Conservation (phyloP, 2,329 filamentous ascomycete genomes). For the Didymella pomorum region DNA sequence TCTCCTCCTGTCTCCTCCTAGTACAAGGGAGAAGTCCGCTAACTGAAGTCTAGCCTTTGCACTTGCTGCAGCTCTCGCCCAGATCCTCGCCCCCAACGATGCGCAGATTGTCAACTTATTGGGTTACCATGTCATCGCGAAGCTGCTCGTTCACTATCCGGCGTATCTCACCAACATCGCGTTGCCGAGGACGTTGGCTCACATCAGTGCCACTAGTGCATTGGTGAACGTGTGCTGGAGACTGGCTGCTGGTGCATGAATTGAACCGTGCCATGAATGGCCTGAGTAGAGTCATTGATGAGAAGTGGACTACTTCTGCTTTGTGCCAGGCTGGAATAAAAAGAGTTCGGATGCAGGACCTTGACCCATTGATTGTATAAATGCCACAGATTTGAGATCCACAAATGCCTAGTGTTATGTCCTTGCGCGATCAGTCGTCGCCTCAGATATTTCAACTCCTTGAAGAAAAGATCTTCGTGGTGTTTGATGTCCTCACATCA, state of each 20-base stretch:
- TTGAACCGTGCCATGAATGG: too few species aligned
- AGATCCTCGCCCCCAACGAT: slow-evolving; percentile 32
- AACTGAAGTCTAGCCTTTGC: slow-evolving; percentile 22
- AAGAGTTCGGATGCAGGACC: too few species aligned
- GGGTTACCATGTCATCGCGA: slow-evolving; percentile 34
- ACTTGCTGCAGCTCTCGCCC: slow-evolving; percentile 31
- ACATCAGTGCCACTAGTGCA: slow-evolving; percentile 33
- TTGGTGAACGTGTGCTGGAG: slow-evolving; percentile 36
- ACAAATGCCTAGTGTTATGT: too few species aligned
- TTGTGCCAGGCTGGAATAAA: too few species aligned
- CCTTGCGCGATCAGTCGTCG: too few species aligned
- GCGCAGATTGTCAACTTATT: slow-evolving; percentile 34
- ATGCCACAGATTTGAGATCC: too few species aligned
- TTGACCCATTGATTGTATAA: too few species aligned
- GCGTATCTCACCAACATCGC: slow-evolving; percentile 32
- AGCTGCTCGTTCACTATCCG: slow-evolving; percentile 33
- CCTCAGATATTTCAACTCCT: too few species aligned
- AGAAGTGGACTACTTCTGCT: too few species aligned
- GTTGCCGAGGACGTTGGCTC: slow-evolving; percentile 27
- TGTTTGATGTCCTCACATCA: too few species aligned
- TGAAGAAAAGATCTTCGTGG: too few species aligned
- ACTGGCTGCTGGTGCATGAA: slow-evolving; percentile 25
- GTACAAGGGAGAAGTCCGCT: background rate
- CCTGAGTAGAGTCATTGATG: too few species aligned
- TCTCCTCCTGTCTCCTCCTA: background rate